phyloP scores from a whole-genome alignment of 2,329 filamentous ascomycete species.

The Fusarium sp. region DNA sequence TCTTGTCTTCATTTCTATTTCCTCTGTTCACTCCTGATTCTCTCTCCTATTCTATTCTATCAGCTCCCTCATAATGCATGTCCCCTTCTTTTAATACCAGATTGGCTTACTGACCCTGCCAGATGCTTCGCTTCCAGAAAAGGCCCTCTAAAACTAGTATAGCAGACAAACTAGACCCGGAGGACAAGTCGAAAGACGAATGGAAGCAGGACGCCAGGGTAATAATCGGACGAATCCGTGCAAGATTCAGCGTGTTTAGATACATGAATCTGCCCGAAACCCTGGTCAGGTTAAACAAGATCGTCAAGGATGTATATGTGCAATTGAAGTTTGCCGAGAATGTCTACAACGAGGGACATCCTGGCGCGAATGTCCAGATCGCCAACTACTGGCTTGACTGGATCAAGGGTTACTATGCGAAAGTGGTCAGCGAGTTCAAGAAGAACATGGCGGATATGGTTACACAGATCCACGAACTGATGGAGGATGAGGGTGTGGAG shows the following conservation, averaged over 20 bases:
- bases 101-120: background rate
- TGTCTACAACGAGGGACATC: background rate
- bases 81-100: background rate
- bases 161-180: background rate
- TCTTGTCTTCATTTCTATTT: background rate
- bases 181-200: background rate
- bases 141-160: background rate
- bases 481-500: background rate
- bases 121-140: background rate
- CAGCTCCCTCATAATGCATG: background rate
- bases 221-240: background rate
- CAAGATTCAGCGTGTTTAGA: background rate
- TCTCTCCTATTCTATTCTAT: background rate
- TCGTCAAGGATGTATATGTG: background rate
- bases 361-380: background rate
- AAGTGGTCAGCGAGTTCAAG: background rate
- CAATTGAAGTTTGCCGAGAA: slow-evolving; percentile 1
- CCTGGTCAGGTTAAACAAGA: background rate
- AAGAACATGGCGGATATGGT: background rate
- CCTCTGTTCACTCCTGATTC: background rate
- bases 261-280: background rate
- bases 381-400: slow-evolving; percentile 7
- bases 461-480: background rate
- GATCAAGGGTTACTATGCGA: background rate
- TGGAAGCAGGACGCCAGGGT: background rate